Evolutionary conservation across 1,139 yeast genomes (phyloP).

Genomic region (Protomyces lactucae-debilis): DNA sequence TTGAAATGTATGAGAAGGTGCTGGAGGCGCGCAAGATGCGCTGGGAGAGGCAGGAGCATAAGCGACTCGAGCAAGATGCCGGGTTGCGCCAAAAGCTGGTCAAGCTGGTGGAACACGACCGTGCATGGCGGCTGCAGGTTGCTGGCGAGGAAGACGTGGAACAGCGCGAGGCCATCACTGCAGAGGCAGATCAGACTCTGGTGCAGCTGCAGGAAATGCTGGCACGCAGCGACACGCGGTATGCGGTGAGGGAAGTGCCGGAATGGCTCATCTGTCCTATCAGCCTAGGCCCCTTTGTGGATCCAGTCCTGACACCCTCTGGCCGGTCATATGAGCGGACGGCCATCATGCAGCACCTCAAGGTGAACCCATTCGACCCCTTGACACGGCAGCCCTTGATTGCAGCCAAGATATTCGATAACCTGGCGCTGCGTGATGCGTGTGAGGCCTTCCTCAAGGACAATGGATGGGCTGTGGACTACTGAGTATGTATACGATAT

Average conservation of each 20-base stretch:
- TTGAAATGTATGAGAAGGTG: conserved; percentile 37
- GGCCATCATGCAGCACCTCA: conserved; percentile 43
- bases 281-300: conserved; percentile 45
- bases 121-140: conserved; percentile 34
- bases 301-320: conserved; percentile 50
- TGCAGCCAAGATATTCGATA: conserved; percentile 46
- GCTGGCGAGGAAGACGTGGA: conserved; percentile 33
- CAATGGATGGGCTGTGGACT: conserved; percentile 35
- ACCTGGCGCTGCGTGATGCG: conserved; percentile 45
- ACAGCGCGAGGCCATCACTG: conserved; percentile 36
- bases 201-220: conserved; percentile 37
- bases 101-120: conserved; percentile 36
- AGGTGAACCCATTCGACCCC: conserved; percentile 45
- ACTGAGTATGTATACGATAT: conserved; percentile 7
- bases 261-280: conserved; percentile 49
- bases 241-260: conserved; percentile 41
- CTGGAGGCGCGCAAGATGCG: conserved; percentile 37
- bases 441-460: conserved; percentile 38
- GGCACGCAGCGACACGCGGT: conserved; percentile 35
- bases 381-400: conserved; percentile 43
- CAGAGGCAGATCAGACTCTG: conserved; percentile 36
- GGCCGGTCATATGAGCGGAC: conserved; percentile 50
- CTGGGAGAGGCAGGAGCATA: conserved; percentile 36
- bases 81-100: conserved; percentile 38
- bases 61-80: conserved; percentile 34